phyloP scores from a whole-genome alignment of 1,284 basidiomycete genomes.

The Nidula niveotomentosa region DNA sequence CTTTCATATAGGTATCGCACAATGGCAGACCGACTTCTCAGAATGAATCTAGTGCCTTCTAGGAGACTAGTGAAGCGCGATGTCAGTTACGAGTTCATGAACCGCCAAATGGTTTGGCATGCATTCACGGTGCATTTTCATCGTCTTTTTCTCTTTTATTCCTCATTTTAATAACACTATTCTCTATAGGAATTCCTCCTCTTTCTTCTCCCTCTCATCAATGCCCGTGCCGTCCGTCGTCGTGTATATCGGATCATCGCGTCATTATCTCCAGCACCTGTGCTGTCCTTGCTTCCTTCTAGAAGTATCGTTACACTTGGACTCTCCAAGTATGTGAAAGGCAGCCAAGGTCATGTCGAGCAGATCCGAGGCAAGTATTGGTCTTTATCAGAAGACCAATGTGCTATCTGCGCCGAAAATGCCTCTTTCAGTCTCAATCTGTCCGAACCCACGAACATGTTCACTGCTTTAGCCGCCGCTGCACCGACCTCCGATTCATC shows the following conservation, averaged over 20 bases:
- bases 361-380: constrained; percentile 60
- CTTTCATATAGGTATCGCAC: constrained; percentile 75
- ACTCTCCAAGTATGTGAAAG: constrained; percentile 5
- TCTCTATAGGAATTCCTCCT: constrained; percentile 86
- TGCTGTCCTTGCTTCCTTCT: constrained; percentile 18
- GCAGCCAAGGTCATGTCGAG: constrained; percentile 6
- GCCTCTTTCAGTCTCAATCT: constrained; percentile 59
- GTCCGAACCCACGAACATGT: constrained; percentile 49
- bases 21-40: constrained; percentile 80
- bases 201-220: constrained; percentile 88
- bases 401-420: constrained; percentile 79
- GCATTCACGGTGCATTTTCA: constrained; percentile 82
- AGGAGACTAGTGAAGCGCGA: constrained; percentile 74
- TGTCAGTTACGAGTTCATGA: constrained; percentile 99
- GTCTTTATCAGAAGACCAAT: constrained; percentile 64
- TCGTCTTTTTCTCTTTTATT: background rate
- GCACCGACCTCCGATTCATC: constrained; percentile 13
- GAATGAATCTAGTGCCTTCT: constrained; percentile 78
- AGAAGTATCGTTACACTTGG: constrained; percentile 6
- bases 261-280: constrained; percentile 31
- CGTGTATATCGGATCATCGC: constrained; percentile 47
- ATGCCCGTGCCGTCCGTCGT: constrained; percentile 62
- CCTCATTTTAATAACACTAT: background rate
- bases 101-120: constrained; percentile 99
- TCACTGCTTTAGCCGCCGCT: constrained; percentile 35